phyloP scores from a whole-genome alignment of 2,329 filamentous ascomycete species.

The Pseudogymnoascus sp. region DNA sequence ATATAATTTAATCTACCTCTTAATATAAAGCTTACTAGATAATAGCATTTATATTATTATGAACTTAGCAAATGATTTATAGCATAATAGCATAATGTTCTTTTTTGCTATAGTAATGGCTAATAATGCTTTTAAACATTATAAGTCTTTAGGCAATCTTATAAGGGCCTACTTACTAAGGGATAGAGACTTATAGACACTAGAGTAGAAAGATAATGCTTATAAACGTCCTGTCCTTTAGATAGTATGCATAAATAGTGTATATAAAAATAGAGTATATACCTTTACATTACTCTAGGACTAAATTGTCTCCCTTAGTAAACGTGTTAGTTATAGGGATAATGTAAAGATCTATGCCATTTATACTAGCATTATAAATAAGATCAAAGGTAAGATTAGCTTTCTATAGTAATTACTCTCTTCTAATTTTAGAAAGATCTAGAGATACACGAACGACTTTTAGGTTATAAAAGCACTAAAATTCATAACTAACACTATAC shows the following conservation, averaged over 20 bases:
- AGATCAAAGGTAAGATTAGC: background rate
- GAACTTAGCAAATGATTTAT: background rate
- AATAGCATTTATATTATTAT: no score
- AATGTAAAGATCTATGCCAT: background rate
- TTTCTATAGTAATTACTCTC: background rate
- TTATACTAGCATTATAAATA: no score
- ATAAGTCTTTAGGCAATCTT: background rate
- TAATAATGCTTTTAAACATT: background rate
- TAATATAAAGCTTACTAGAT: no score
- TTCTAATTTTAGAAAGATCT: background rate
- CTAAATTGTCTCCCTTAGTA: background rate
- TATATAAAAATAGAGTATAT: background rate
- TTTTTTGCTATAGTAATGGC: constrained; percentile 6
- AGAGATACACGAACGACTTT: no score
- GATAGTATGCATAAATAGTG: background rate
- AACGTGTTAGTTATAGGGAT: background rate
- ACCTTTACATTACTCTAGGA: background rate
- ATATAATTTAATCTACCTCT: no score
- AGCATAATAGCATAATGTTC: background rate
- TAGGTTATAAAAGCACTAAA: no score
- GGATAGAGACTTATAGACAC: background rate
- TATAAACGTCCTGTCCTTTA: background rate
- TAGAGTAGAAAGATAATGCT: background rate
- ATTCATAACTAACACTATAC: no score
- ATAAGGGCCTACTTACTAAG: background rate